These are phyloP conservation scores for Saccharomycopsis hybrid DNA, from an alignment of 1,139 yeast species.

Conservation along the genomic window DNA sequence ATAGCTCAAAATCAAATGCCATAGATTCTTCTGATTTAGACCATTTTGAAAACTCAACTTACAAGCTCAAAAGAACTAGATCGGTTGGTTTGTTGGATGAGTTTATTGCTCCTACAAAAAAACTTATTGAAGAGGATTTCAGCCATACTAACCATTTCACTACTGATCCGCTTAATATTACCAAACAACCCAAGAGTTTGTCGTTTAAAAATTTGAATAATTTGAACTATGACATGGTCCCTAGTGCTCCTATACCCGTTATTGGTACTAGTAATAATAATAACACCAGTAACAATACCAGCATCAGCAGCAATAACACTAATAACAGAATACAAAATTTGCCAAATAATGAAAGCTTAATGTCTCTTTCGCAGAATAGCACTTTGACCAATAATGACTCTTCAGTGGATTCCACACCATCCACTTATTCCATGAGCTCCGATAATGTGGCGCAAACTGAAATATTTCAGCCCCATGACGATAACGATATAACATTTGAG, in stretches of 20 bases:
- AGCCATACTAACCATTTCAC: constrained; percentile 23
- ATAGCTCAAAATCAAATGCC: constrained; percentile 31
- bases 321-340: background rate
- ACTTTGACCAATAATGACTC: constrained; percentile 11
- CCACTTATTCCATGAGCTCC: constrained; percentile 3
- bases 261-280: background rate
- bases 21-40: constrained; percentile 68
- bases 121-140: constrained; percentile 26
- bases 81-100: constrained; percentile 79
- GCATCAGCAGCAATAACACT: background rate
- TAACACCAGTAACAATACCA: background rate
- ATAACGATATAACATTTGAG: constrained; percentile 69
- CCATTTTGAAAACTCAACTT: constrained; percentile 66
- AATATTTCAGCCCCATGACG: constrained; percentile 62
- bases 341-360: constrained; percentile 7
- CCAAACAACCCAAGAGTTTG: constrained; percentile 5
- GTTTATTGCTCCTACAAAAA: constrained; percentile 43
- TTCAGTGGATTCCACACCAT: constrained; percentile 9
- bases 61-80: constrained; percentile 74
- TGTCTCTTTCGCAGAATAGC: constrained; percentile 1
- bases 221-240: constrained; percentile 1
- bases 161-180: constrained; percentile 18
- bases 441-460: constrained; percentile 21
- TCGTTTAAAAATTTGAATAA: constrained; percentile 12
- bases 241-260: background rate